Base-by-base conservation (phyloP, 305 asterid species). In the Petunia hybrid region DNA sequence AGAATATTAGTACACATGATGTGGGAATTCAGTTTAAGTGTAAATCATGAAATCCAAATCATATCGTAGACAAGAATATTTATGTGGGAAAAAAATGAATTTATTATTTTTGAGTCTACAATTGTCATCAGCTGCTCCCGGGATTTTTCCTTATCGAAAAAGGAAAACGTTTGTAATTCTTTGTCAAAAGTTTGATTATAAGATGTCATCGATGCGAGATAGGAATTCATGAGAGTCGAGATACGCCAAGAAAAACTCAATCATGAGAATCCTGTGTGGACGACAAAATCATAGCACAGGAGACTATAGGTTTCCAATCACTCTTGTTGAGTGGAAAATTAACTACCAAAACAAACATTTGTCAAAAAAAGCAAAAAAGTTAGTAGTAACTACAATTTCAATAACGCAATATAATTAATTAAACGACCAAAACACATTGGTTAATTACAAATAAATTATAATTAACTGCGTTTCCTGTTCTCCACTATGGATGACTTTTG, bases 271-370 rank as follows among this genome's bases (percentile, higher is more conserved):
- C 75, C 57, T 66, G 46, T 80, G 87, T 88, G 88, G 88, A 81
- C 85, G 89, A 83, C 88, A 82, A 78, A 53, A 88, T 86, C 82
- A 88, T 88, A 45, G 45, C 75, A 79, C 64, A 6, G 16, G 64
- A 62, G 80, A 67, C 76, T 68, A 22, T 22, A 75, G n/a, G 5
- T 57, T 57, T 35, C 77, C 73, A 70, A 80, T 9, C 67, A 38
- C 43, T n/a, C 31, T 13, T 60, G 39, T 14, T 64, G 56, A n/a
- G 8, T 40, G 31, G 1, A 10, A 56, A 4, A 67, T 14, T 67
- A 48, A 39, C 57, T 53, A 66, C 31, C 62, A n/a, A 66, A 41
- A 51, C 48, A 80, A 31, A 51, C 5, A 40, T 63, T 63, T 63
- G 8, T 13, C 36, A 13, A 14, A 14, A 56, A 14, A 56, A 4